Evolutionary conservation across 805 yeast species (phyloP).

Genomic region (Jamesozyma hellenica): DNA sequence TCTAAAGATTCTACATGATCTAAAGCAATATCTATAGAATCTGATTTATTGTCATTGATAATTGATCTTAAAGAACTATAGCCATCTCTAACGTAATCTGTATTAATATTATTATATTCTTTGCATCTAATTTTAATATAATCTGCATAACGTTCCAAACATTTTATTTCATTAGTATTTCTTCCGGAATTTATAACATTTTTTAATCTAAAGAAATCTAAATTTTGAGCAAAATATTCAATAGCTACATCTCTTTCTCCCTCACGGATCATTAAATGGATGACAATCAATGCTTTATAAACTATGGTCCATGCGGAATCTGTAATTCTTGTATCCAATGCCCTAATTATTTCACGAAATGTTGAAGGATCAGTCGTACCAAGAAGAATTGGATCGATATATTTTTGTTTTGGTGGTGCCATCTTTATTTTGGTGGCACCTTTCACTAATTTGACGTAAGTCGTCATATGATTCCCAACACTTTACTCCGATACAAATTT

Average conservation of each 20-base stretch:
- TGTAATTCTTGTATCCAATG: constrained; percentile 50
- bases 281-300: constrained; percentile 72
- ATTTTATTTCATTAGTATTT: constrained; percentile 37
- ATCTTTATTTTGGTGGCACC: constrained; percentile 69
- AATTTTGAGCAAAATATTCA: constrained; percentile 42
- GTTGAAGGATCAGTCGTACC: constrained; percentile 34
- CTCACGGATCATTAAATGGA: constrained; percentile 87
- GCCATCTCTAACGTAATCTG: constrained; percentile 74
- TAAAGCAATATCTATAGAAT: constrained; percentile 62
- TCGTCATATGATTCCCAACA: constrained; percentile 15
- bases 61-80: constrained; percentile 36
- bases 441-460: constrained; percentile 67
- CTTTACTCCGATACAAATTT: too few relatives aligned
- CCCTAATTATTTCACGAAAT: constrained; percentile 58
- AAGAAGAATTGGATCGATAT: constrained; percentile 80
- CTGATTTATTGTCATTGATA: constrained; percentile 37
- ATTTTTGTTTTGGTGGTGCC: constrained; percentile 97
- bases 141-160: constrained; percentile 55
- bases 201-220: constrained; percentile 41
- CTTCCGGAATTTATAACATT: constrained; percentile 20
- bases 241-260: constrained; percentile 75
- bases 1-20: constrained; percentile 77
- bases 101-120: constrained; percentile 52
- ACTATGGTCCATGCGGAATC: constrained; percentile 89
- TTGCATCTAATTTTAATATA: constrained; percentile 61